Evolutionary conservation across 148 eudicot species (phyloP).

Genomic region (Bassia scoparia): DNA sequence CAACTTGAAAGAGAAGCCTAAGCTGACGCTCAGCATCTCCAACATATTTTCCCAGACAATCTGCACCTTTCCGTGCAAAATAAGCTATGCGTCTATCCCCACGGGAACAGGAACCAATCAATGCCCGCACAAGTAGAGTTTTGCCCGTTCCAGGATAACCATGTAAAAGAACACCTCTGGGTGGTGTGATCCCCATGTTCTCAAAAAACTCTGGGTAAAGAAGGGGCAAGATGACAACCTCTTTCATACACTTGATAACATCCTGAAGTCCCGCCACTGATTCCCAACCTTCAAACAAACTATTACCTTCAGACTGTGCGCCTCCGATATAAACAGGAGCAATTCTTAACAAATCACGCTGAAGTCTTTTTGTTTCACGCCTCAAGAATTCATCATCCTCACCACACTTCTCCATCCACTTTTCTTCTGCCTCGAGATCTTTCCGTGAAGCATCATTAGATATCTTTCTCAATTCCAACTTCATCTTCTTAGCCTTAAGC

Average conservation of each 20-base stretch:
- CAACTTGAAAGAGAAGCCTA: conserved; percentile 93
- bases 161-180: conserved; percentile 92
- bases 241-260: conserved; percentile 87
- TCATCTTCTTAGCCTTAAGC: conserved; percentile 73
- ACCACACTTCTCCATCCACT: conserved; percentile 93
- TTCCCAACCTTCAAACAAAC: conserved; percentile 78
- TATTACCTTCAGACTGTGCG: conserved; percentile 42
- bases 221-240: conserved; percentile 88
- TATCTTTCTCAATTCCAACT: conserved; percentile 69
- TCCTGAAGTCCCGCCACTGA: conserved; percentile 95
- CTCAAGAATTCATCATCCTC: conserved; percentile 94
- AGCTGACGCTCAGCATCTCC: conserved; percentile 99
- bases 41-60: conserved; percentile 97
- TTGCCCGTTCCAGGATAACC: conserved; percentile 99
- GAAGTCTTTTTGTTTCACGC: conserved; percentile 94
- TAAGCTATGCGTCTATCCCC: conserved; percentile 88
- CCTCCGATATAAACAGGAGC: conserved; percentile 94
- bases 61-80: conserved; percentile 99
- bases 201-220: conserved; percentile 81
- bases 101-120: conserved; percentile 91
- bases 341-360: conserved; percentile 83
- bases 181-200: conserved; percentile 88
- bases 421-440: conserved; percentile 92
- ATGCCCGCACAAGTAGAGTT: conserved; percentile 81
- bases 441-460: conserved; percentile 78